These are phyloP conservation scores for Neocatenulostroma microsporum DNA, from an alignment of 2,329 filamentous ascomycete genomes.

Conservation along the genomic window DNA sequence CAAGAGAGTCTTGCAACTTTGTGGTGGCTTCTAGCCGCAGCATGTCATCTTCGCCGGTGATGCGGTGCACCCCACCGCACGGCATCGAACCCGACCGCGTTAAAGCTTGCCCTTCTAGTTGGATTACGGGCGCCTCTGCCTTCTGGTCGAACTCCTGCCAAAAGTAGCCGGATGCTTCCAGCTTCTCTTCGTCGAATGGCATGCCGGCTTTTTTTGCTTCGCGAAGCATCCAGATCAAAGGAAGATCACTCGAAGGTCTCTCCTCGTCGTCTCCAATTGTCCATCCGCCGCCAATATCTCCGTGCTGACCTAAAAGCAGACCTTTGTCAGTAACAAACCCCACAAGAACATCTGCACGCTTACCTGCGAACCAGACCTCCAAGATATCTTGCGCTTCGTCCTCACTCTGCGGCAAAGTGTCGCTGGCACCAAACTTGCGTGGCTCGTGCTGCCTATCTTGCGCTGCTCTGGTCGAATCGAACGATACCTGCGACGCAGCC, in stretches of 20 bases:
- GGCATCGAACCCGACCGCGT: neutral
- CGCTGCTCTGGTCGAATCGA: conserved; percentile 13
- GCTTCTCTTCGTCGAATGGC: conserved; percentile 59
- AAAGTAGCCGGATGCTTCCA: conserved; percentile 9
- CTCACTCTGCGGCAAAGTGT: conserved; percentile 24
- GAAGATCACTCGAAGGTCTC: conserved; percentile 11
- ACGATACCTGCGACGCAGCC: conserved; percentile 19
- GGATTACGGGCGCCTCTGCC: conserved; percentile 1
- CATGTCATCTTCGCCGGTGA: conserved; percentile 1
- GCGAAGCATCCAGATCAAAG: conserved; percentile 10
- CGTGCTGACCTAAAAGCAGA: conserved; percentile 50
- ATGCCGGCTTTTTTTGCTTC: conserved; percentile 52
- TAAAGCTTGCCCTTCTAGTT: conserved; percentile 1
- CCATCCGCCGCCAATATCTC: conserved; percentile 15
- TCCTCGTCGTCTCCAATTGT: conserved; percentile 6
- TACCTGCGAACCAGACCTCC: conserved; percentile 73
- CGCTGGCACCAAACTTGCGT: conserved; percentile 19
- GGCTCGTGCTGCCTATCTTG: conserved; percentile 13
- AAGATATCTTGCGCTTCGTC: conserved; percentile 58
- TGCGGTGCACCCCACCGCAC: too few species aligned
- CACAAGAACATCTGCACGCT: too few species aligned
- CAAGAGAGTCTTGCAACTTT: conserved; percentile 28
- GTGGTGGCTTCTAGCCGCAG: conserved; percentile 8
- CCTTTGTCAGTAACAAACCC: too few species aligned
- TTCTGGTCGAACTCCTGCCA: neutral